A percentile compares a stretch with the other conserved stretches of the same genome.
These are phyloP conservation scores for Ehretia macrophylla DNA, from an alignment of 257 asterid species.

Conservation along the genomic window DNA sequence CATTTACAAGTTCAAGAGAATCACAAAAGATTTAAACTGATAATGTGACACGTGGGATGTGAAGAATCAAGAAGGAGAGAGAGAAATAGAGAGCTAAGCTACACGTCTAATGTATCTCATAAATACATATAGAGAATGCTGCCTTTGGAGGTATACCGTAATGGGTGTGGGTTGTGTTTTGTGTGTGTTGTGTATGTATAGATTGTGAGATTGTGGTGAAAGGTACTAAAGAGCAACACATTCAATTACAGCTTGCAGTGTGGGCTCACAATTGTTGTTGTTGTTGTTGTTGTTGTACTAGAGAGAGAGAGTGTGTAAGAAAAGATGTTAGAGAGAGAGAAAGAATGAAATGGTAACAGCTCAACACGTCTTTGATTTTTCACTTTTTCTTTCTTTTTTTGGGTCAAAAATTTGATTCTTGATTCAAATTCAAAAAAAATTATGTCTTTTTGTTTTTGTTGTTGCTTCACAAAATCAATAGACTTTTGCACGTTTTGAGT, in stretches of 20 bases:
- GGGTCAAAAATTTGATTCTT: slow-evolving; percentile 13
- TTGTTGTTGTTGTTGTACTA: neutral
- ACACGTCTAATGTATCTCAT: slow-evolving; percentile 17
- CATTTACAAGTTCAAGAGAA: slow-evolving; percentile 1
- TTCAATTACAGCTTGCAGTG: slow-evolving; percentile 24
- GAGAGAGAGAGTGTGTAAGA: slow-evolving; percentile 7
- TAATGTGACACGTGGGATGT: slow-evolving; percentile 13
- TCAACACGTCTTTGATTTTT: slow-evolving; percentile 50
- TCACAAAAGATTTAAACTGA: neutral
- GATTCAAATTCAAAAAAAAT: slow-evolving; percentile 8
- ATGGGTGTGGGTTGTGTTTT: neutral
- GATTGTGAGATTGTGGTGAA: neutral
- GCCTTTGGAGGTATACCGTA: neutral
- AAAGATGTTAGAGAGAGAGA: slow-evolving; percentile 10
- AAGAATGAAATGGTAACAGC: slow-evolving; percentile 37
- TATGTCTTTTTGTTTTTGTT: too few species aligned
- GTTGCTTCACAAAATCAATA: too few species aligned
- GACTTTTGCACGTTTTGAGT: too few species aligned
- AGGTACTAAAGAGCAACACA: neutral
- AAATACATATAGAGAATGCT: slow-evolving; percentile 13
- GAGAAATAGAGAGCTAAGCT: slow-evolving; percentile 10
- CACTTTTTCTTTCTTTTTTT: too few species aligned
- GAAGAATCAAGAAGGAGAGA: slow-evolving; percentile 13
- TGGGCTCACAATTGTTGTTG: neutral
- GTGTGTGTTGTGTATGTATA: slow-evolving; percentile 13